Percentiles rank a stretch among this genome's conserved stretches.
phyloP scores from a whole-genome alignment of 768 basidiomycete genomes.

The Phylloporus sp. region DNA sequence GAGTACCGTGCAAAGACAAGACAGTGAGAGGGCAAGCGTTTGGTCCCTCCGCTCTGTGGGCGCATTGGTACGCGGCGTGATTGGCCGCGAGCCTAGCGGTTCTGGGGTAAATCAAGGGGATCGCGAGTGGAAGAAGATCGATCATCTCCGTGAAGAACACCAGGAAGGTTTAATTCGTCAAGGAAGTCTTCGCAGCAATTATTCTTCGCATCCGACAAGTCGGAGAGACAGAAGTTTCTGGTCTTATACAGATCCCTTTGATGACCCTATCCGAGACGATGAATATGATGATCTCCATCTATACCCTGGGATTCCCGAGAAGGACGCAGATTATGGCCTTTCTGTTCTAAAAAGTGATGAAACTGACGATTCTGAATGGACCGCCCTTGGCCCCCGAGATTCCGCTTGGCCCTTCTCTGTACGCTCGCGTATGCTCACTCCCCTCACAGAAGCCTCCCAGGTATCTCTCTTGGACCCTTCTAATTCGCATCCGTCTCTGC shows the following conservation, averaged over 20 bases:
- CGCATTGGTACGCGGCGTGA: constrained; percentile 25
- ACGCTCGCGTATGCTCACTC: constrained; percentile 29
- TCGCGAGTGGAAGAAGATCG: constrained; percentile 20
- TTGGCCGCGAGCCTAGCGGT: constrained; percentile 27
- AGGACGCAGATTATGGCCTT: constrained; percentile 19
- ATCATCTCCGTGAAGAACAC: constrained; percentile 8
- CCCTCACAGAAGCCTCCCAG: constrained; percentile 31
- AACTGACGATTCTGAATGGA: constrained; percentile 12
- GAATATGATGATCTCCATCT: constrained; percentile 14
- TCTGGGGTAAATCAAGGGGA: constrained; percentile 15
- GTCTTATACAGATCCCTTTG: constrained; percentile 46
- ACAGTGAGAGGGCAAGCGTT: constrained; percentile 39
- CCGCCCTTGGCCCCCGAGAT: constrained; percentile 11
- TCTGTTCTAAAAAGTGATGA: constrained; percentile 8
- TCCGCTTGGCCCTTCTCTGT: constrained; percentile 14
- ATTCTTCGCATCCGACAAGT: constrained; percentile 6
- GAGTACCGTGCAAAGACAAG: constrained; percentile 31
- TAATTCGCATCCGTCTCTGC: constrained; percentile 24
- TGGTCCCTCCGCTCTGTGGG: constrained; percentile 49
- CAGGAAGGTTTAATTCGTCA: constrained; percentile 21
- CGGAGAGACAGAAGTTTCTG: constrained; percentile 17
- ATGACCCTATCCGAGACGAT: constrained; percentile 25
- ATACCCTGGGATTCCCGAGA: constrained; percentile 9
- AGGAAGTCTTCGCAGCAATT: constrained; percentile 7
- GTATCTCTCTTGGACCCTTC: constrained; percentile 16